A percentile compares a stretch with the other conserved stretches of the same genome.
Evolutionary conservation across 345 rosid genomes (phyloP).

Genomic region (Corchorus capsularis): DNA sequence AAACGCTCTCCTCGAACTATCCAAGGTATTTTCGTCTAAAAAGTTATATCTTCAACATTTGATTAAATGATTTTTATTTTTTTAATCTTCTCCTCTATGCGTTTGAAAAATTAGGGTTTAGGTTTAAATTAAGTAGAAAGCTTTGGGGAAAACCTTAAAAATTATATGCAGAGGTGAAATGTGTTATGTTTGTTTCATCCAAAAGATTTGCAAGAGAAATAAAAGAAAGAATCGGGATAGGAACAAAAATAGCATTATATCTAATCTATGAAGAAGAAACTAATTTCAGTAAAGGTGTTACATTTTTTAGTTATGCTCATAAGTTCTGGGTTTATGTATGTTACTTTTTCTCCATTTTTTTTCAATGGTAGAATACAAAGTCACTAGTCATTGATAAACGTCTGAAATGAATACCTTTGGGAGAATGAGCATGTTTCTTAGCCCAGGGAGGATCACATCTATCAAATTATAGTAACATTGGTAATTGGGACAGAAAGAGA

Average conservation of each 20-base stretch:
- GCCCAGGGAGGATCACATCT: not conserved
- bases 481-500: not conserved
- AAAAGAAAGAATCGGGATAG: not conserved
- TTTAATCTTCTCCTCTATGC: not conserved
- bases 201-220: too few species aligned
- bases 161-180: not conserved
- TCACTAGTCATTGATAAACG: not conserved
- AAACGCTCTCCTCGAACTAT: slow-evolving; percentile 58
- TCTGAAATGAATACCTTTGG: not conserved
- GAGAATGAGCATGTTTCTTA: not conserved
- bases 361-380: not conserved
- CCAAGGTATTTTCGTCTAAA: slow-evolving; percentile 31
- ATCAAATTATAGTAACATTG: not conserved
- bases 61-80: not conserved
- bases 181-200: not conserved
- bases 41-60: not conserved
- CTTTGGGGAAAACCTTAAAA: not conserved
- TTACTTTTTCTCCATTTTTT: not conserved
- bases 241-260: not conserved
- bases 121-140: not conserved
- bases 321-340: not conserved
- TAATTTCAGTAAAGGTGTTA: not conserved
- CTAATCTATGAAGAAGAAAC: slow-evolving; percentile 1
- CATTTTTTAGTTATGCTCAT: not conserved
- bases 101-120: slow-evolving; percentile 8